phyloP scores from a whole-genome alignment of 2,329 filamentous ascomycete species.

The Ustulina deusta region DNA sequence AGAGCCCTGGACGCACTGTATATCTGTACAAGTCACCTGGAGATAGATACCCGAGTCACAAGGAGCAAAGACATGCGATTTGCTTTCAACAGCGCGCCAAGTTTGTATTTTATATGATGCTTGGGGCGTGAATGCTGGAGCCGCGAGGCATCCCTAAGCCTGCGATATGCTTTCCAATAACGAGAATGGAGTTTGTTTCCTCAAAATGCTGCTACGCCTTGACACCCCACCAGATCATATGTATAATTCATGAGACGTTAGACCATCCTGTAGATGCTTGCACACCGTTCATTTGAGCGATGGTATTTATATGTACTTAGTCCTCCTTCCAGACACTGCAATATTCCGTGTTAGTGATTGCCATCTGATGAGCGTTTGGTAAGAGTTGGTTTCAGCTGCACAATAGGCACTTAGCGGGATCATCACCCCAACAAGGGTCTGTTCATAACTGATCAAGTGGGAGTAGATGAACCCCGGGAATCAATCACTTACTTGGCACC shows the following conservation, averaged over 20 bases:
- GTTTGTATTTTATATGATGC: background rate
- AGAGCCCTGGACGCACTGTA: background rate
- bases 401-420: background rate
- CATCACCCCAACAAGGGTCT: background rate
- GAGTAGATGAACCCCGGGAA: conserved; percentile 7
- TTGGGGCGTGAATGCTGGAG: conserved; percentile 12
- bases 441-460: background rate
- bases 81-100: background rate
- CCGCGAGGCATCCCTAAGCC: background rate
- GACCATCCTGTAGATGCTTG: background rate
- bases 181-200: conserved; percentile 23
- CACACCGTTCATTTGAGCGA: conserved; percentile 10
- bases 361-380: conserved; percentile 1
- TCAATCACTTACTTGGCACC: conserved; percentile 33
- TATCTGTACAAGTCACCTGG: background rate
- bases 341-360: conserved; percentile 22
- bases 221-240: conserved; percentile 25
- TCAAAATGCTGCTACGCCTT: conserved; percentile 4
- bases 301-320: conserved; percentile 17
- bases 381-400: conserved; percentile 5
- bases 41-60: conserved; percentile 13
- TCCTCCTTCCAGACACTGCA: conserved; percentile 37
- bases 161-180: conserved; percentile 12
- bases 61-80: background rate
- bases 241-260: conserved; percentile 28